These are phyloP conservation scores for Globisporangium nunn DNA, from an alignment of 352 stramenopile species.

Conservation along the genomic window DNA sequence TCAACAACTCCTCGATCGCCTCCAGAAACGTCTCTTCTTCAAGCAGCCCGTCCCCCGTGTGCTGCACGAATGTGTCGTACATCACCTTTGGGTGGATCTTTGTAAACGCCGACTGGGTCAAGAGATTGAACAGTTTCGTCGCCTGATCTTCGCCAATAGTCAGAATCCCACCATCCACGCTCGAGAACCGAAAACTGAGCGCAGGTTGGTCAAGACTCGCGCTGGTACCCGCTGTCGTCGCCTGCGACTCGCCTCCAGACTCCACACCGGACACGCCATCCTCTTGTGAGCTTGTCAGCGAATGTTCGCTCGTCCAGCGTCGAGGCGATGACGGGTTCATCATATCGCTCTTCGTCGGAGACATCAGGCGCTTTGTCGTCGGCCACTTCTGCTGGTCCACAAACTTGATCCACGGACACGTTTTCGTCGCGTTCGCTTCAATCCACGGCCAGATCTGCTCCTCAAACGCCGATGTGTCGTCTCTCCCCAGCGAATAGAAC, in stretches of 20 bases:
- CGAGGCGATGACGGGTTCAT: constrained; percentile 6
- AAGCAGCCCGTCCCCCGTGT: constrained; percentile 73
- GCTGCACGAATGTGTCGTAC: constrained; percentile 84
- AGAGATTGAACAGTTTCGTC: constrained; percentile 47
- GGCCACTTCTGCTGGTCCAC: constrained; percentile 69
- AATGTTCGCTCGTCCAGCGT: constrained; percentile 10
- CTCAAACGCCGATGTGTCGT: constrained; percentile 26
- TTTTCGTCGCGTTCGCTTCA: constrained; percentile 40
- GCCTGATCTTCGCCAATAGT: constrained; percentile 56
- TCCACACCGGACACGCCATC: constrained; percentile 10
- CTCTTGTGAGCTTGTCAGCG: constrained; percentile 8
- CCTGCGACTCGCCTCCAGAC: constrained; percentile 14
- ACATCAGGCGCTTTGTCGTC: constrained; percentile 34
- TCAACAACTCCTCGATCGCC: constrained; percentile 69
- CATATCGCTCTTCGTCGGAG: constrained; percentile 16
- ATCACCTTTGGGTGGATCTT: constrained; percentile 63
- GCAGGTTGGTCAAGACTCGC: constrained; percentile 13
- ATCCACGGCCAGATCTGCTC: constrained; percentile 58
- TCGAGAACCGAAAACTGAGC: constrained; percentile 66
- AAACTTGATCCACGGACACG: constrained; percentile 62
- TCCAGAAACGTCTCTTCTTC: constrained; percentile 83
- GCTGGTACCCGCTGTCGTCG: constrained; percentile 10
- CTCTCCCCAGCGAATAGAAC: constrained; percentile 30
- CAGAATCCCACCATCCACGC: constrained; percentile 49
- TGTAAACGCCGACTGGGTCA: constrained; percentile 65